phyloP scores from a whole-genome alignment of 176 grass and related monocot genomes.

The Cenchrus fungigraminus region DNA sequence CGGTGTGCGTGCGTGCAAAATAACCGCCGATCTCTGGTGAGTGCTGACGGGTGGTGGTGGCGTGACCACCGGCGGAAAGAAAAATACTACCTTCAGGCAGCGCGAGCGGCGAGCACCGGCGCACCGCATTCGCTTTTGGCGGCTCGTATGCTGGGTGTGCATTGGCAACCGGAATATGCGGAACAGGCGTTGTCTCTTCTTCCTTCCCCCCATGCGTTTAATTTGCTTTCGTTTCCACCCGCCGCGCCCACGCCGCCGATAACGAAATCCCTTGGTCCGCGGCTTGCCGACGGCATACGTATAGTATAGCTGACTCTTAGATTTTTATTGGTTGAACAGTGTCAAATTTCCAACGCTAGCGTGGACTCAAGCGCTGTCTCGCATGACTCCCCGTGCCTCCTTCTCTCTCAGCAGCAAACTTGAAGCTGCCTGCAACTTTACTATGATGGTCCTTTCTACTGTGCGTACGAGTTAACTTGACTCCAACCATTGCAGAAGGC shows the following conservation, averaged over 20 bases:
- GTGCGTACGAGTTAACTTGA: too few species aligned
- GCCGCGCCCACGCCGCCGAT: not conserved
- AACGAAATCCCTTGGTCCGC: not conserved
- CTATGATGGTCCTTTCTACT: too few species aligned
- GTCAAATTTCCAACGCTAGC: too few species aligned
- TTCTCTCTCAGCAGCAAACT: too few species aligned
- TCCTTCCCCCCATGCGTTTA: not conserved
- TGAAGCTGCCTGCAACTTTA: too few species aligned
- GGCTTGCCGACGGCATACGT: not conserved
- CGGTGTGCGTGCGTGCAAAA: not conserved
- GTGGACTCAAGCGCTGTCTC: too few species aligned
- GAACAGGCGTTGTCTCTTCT: not conserved
- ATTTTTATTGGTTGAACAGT: too few species aligned
- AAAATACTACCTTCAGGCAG: too few species aligned
- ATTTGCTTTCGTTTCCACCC: not conserved
- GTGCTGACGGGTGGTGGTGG: not conserved
- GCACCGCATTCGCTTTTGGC: conserved; percentile 28
- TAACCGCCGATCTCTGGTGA: not conserved
- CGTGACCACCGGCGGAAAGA: not conserved
- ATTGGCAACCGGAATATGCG: not conserved
- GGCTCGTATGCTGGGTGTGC: not conserved
- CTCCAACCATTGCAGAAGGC: too few species aligned
- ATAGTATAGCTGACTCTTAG: too few species aligned
- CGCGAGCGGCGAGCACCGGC: not conserved
- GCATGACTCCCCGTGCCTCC: too few species aligned